Conservation (phyloP, 352 stramenopile species). For the Pythium guiyangense region DNA sequence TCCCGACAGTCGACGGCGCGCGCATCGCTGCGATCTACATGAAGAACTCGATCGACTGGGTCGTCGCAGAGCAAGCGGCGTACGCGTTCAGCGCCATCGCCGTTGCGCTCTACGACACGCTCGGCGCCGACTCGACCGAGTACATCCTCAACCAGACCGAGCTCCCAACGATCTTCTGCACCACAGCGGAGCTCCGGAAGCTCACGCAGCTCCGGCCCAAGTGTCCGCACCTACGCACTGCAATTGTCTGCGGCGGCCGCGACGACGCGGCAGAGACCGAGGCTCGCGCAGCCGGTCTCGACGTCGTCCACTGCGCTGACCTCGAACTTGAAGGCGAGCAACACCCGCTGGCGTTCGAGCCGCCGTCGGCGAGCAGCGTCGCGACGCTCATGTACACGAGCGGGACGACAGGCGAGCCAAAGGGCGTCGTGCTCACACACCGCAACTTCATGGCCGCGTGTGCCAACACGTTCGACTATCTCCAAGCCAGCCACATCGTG, state of each 20-base stretch:
- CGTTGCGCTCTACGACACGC: conserved; percentile 78
- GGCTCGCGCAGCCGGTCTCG: conserved; percentile 27
- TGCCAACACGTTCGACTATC: conserved; percentile 26
- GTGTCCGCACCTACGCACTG: conserved; percentile 43
- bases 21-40: conserved; percentile 93
- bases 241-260: conserved; percentile 33
- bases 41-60: conserved; percentile 96
- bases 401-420: conserved; percentile 95
- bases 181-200: conserved; percentile 43
- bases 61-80: conserved; percentile 87
- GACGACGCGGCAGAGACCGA: conserved; percentile 33
- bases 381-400: conserved; percentile 95
- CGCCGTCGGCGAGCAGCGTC: conserved; percentile 59
- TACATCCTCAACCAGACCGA: conserved; percentile 79
- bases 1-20: conserved; percentile 29
- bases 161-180: conserved; percentile 63
- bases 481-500: conserved; percentile 23
- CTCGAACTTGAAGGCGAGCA: conserved; percentile 36
- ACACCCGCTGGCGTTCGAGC: conserved; percentile 20
- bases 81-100: conserved; percentile 37
- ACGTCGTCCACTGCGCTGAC: conserved; percentile 30
- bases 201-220: conserved; percentile 28
- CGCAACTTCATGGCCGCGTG: conserved; percentile 31
- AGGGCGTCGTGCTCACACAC: conserved; percentile 95
- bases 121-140: conserved; percentile 61